These are phyloP conservation scores for Yarrowia galli DNA, from an alignment of 1,139 yeast genomes.

Conservation along the genomic window DNA sequence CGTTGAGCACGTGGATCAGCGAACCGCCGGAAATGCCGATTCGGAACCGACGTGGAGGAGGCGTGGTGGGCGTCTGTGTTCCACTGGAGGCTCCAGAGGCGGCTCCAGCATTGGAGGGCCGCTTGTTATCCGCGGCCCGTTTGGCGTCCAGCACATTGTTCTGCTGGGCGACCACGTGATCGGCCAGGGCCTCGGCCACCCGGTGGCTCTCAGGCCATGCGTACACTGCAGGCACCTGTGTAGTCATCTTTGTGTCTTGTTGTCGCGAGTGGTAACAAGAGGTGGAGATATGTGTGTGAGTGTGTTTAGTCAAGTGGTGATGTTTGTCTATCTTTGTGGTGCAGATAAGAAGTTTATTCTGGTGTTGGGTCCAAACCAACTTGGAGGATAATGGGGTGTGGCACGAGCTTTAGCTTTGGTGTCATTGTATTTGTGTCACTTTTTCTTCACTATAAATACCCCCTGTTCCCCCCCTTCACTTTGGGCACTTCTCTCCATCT, in stretches of 20 bases:
- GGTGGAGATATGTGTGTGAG: neutral
- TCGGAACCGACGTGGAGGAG: conserved; percentile 67
- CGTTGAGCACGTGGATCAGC: conserved; percentile 79
- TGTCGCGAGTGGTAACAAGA: neutral
- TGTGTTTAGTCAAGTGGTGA: neutral
- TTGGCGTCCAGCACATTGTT: conserved; percentile 60
- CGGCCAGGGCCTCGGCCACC: conserved; percentile 95
- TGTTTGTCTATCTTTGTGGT: conserved; percentile 29
- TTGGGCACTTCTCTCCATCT: neutral
- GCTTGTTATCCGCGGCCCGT: conserved; percentile 40
- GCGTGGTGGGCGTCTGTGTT: conserved; percentile 27
- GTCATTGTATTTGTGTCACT: neutral
- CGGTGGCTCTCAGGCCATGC: conserved; percentile 88
- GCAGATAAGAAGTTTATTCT: conserved; percentile 36
- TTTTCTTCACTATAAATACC: neutral
- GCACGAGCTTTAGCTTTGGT: too few relatives aligned
- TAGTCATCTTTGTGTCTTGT: conserved; percentile 63
- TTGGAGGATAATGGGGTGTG: too few relatives aligned
- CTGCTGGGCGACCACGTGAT: conserved; percentile 87
- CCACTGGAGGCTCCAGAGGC: conserved; percentile 4
- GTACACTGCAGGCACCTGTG: conserved; percentile 89
- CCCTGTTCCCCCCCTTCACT: neutral
- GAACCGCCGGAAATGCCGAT: conserved; percentile 95
- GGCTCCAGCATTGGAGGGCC: conserved; percentile 20
- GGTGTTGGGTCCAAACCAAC: too few relatives aligned